Conservation (phyloP, 1,284 basidiomycete genomes). For the Leccinum subrobustum region DNA sequence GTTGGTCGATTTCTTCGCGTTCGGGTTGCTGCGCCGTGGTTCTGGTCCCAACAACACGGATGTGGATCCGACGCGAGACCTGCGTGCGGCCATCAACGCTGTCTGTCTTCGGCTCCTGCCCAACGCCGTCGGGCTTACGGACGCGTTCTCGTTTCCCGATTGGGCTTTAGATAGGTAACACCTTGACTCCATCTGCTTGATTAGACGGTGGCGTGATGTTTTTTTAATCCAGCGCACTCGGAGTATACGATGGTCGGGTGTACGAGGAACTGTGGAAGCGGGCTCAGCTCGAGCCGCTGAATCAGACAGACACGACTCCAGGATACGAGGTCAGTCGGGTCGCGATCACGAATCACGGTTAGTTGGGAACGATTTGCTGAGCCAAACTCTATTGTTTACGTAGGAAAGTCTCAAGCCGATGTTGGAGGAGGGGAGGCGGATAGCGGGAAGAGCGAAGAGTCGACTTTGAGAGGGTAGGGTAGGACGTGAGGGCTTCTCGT, state of each 20-base stretch:
- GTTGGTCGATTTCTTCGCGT: slow-evolving; percentile 58
- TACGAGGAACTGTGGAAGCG: slow-evolving; percentile 69
- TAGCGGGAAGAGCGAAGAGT: slow-evolving; percentile 18
- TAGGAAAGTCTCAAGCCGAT: slow-evolving; percentile 30
- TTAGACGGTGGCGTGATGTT: background rate
- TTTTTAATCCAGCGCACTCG: slow-evolving; percentile 47
- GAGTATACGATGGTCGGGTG: slow-evolving; percentile 64
- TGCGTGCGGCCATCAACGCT: slow-evolving; percentile 55
- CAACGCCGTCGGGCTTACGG: slow-evolving; percentile 67
- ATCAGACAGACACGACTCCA: slow-evolving; percentile 48
- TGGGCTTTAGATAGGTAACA: slow-evolving; percentile 74
- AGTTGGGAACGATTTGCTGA: background rate
- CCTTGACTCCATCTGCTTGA: background rate
- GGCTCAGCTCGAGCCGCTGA: slow-evolving; percentile 66
- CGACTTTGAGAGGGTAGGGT: slow-evolving; percentile 19
- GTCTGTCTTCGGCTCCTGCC: slow-evolving; percentile 57
- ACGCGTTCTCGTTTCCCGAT: slow-evolving; percentile 76
- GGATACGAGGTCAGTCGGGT: slow-evolving; percentile 51
- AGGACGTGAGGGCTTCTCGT: background rate
- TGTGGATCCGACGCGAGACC: slow-evolving; percentile 45
- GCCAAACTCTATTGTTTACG: background rate
- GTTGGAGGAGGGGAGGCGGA: slow-evolving; percentile 25
- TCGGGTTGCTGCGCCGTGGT: slow-evolving; percentile 41
- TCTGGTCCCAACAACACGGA: slow-evolving; percentile 12
- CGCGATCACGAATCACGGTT: background rate